Percentiles rank a stretch among this genome's conserved stretches.
Evolutionary conservation across 768 basidiomycete species (phyloP).

Genomic region (Amylocystis lapponica): DNA sequence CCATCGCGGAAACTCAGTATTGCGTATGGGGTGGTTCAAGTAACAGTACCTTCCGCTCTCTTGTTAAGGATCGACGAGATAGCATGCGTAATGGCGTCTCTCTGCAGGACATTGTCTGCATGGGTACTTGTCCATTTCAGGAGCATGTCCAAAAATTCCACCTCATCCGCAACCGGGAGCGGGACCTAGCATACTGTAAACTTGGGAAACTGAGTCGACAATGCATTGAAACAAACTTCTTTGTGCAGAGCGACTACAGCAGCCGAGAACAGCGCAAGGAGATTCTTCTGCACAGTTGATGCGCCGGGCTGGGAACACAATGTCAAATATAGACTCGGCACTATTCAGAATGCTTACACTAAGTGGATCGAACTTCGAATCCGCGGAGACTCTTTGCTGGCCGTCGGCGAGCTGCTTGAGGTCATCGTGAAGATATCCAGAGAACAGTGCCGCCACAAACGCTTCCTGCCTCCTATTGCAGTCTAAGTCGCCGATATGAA

Average conservation of each 20-base stretch:
- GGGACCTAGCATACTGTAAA: constrained; percentile 39
- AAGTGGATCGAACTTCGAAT: constrained; percentile 42
- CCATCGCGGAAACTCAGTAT: not conserved
- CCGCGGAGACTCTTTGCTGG: constrained; percentile 41
- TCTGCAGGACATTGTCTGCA: constrained; percentile 45
- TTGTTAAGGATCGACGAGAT: constrained; percentile 77
- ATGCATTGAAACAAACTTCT: constrained; percentile 42
- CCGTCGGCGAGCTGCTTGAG: constrained; percentile 49
- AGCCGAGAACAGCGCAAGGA: constrained; percentile 62
- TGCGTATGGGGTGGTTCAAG: not conserved
- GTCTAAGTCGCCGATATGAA: not conserved
- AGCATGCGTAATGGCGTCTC: constrained; percentile 48
- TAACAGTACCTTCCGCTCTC: constrained; percentile 58
- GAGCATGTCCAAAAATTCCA: constrained; percentile 46
- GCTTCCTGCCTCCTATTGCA: constrained; percentile 55
- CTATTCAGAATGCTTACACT: constrained; percentile 31
- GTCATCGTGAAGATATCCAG: constrained; percentile 51
- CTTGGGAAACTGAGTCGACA: not conserved
- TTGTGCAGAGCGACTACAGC: constrained; percentile 58
- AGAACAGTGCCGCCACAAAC: constrained; percentile 46
- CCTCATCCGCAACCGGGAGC: constrained; percentile 44
- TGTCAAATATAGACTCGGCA: not conserved
- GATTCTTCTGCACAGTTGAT: constrained; percentile 48
- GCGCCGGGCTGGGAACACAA: constrained; percentile 34
- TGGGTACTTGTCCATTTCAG: constrained; percentile 54